Evolutionary conservation across 2,329 filamentous ascomycete species (phyloP).

Genomic region (Xylariaceae sp.): DNA sequence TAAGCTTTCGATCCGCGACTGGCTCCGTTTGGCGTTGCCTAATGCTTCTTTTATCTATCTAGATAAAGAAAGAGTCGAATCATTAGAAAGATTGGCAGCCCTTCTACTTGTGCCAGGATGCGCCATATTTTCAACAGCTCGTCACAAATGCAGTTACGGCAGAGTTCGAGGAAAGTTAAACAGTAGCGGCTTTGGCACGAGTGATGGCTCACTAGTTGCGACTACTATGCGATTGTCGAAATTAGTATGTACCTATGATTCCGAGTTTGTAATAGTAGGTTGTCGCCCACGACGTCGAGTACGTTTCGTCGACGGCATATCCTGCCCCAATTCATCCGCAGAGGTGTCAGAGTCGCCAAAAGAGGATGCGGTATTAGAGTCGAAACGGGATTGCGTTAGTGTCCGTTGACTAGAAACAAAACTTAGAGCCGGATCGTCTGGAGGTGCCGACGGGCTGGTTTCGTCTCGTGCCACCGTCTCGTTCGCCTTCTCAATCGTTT

Average conservation of each 20-base stretch:
- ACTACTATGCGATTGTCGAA: background rate
- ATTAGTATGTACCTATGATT: background rate
- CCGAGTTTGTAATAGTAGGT: background rate
- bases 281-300: background rate
- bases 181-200: too few species aligned
- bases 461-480: background rate
- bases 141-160: too few species aligned
- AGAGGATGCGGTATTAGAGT: background rate
- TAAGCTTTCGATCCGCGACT: too few species aligned
- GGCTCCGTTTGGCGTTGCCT: too few species aligned
- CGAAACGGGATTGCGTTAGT: background rate
- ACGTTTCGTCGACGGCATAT: background rate
- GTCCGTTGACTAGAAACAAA: background rate
- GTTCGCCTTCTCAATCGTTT: slow-evolving; percentile 34
- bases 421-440: background rate
- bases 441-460: background rate
- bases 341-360: background rate
- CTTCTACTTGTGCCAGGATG: too few species aligned
- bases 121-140: too few species aligned
- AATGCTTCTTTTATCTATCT: too few species aligned
- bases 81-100: too few species aligned
- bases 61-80: too few species aligned
- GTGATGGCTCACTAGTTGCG: too few species aligned
- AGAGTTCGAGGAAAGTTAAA: too few species aligned
- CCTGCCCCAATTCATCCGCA: background rate